Evolutionary conservation across 2,329 filamentous ascomycete genomes (phyloP), one percentile per base, ranked within the genome.

Genomic region (Volutella citrinella): DNA sequence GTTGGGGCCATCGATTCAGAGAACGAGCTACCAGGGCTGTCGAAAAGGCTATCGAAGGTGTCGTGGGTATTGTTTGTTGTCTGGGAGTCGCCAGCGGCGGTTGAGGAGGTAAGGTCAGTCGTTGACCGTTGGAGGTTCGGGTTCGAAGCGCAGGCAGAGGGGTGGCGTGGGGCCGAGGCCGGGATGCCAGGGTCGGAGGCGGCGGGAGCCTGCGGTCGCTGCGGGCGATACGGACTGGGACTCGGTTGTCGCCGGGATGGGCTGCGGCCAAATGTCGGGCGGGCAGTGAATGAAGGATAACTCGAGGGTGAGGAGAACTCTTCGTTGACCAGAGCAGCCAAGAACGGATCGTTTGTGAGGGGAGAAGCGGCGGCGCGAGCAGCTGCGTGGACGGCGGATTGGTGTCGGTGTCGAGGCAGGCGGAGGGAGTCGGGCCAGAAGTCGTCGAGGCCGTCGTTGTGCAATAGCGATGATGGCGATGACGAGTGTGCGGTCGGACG

Each of bases 261-360:
- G 34, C 25, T 40, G 27, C 28, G 42, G 36, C 14, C 32, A 29
- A 23, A 44, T 38, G 27, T 36, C 27, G 30, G 34, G 34, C 30
- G 21, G 32, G 39, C 36, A 11, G 40, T 45, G 38, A 63, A 56
- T 23, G 52, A 43, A 6, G 59, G 57, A 30, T 63, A 64, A 11
- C 43, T 52, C 14, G 62, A 63, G 15, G 61, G 61, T 4, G 61
- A 64, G 9, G 60, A 63, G 33, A 61, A 60, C 11, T 60, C 51
- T 31, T 38, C 39, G 23, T 55, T 50, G 24, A 46, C 40, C 17
- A 64, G 34, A n/a, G 38, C 44, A 24, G 32, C 33, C 14, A 63
- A 40, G 21, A 48, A 49, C 12, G 43, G 35, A 24, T 57, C 48
- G 16, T 59, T 52, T 24, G 44, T 23, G 30, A 38, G 33, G 20